phyloP scores from a whole-genome alignment of 129 eudicot genomes.

The Mikania micrantha region DNA sequence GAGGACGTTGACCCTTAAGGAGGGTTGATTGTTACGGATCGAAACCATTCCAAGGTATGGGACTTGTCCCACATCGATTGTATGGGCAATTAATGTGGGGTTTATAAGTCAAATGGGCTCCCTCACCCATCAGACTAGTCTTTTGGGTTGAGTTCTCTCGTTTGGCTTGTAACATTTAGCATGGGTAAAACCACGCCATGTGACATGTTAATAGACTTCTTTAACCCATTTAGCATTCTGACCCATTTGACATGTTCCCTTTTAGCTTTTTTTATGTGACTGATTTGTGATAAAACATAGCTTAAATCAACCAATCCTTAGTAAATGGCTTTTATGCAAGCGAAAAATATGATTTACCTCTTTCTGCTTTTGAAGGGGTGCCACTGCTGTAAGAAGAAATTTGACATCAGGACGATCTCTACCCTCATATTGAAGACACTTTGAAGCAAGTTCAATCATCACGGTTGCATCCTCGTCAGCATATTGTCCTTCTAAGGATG shows the following conservation, averaged over 20 bases:
- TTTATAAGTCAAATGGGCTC: no score
- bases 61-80: no score
- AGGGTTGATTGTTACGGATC: no score
- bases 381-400: slow-evolving; percentile 75
- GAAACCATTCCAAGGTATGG: no score
- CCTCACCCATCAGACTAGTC: no score
- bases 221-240: not conserved
- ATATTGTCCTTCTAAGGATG: slow-evolving; percentile 96
- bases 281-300: not conserved
- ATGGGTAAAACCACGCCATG: not conserved
- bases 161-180: no score
- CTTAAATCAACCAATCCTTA: not conserved
- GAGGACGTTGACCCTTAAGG: no score
- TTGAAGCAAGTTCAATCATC: slow-evolving; percentile 91
- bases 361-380: slow-evolving; percentile 86
- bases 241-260: not conserved
- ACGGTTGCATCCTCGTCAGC: slow-evolving; percentile 80
- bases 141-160: no score
- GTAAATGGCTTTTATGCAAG: no score
- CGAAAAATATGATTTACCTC: slow-evolving; percentile 37
- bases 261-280: not conserved
- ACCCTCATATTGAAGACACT: slow-evolving; percentile 96
- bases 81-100: no score
- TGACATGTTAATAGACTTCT: not conserved
- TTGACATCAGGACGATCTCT: slow-evolving; percentile 92